Conservation (phyloP, 192 early-diverging fungal genomes). For the Podila clonocystis region DNA sequence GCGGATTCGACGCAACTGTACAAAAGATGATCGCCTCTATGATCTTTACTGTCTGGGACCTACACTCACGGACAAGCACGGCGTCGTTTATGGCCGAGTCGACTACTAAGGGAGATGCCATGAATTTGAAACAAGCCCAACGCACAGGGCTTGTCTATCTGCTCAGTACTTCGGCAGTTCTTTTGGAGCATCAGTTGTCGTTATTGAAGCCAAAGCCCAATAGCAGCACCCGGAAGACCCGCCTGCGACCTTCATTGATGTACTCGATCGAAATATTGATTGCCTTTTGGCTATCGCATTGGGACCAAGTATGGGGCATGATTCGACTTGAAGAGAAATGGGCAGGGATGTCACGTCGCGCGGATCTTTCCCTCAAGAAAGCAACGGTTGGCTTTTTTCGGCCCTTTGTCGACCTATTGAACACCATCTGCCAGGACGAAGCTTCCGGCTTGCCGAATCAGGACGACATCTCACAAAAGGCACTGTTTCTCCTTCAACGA, state of each 20-base stretch:
- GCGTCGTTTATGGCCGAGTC: conserved; percentile 24
- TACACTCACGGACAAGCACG: conserved; percentile 32
- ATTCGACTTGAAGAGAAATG: conserved; percentile 46
- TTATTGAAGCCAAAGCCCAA: background rate
- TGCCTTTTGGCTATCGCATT: conserved; percentile 47
- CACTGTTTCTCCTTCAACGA: conserved; percentile 15
- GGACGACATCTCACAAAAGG: conserved; percentile 23
- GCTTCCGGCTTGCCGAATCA: background rate
- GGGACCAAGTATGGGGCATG: conserved; percentile 52
- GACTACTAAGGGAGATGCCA: conserved; percentile 21
- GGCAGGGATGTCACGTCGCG: conserved; percentile 5
- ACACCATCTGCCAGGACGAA: conserved; percentile 2
- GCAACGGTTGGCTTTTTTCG: conserved; percentile 40
- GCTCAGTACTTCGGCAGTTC: conserved; percentile 5
- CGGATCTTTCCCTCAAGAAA: conserved; percentile 21
- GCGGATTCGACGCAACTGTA: conserved; percentile 5
- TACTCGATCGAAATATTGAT: conserved; percentile 23
- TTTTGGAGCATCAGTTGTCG: conserved; percentile 23
- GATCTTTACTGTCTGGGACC: conserved; percentile 56
- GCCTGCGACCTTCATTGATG: conserved; percentile 11
- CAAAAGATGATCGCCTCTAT: conserved; percentile 47
- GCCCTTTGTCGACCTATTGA: conserved; percentile 28
- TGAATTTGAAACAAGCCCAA: conserved; percentile 44
- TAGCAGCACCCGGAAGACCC: background rate
- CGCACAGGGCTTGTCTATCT: conserved; percentile 33